These are phyloP conservation scores for Diaporthe aspalathi DNA, from an alignment of 2,329 filamentous ascomycete genomes.

Conservation along the genomic window DNA sequence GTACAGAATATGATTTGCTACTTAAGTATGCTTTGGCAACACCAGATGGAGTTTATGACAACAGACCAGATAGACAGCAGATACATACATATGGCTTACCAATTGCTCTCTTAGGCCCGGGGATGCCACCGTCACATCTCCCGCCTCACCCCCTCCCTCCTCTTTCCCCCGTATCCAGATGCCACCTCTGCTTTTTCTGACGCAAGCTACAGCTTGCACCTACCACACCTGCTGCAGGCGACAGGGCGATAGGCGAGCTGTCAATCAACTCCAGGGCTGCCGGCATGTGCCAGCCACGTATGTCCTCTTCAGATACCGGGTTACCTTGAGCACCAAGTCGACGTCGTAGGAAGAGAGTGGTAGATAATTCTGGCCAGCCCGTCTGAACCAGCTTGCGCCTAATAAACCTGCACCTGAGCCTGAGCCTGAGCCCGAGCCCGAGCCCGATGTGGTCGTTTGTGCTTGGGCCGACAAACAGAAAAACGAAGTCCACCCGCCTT, in stretches of 20 bases:
- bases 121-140: neutral
- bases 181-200: constrained; percentile 23
- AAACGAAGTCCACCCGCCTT: neutral
- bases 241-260: constrained; percentile 28
- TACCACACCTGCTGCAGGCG: constrained; percentile 9
- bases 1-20: neutral
- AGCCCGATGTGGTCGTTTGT: neutral
- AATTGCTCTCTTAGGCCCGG: neutral
- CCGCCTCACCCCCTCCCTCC: neutral
- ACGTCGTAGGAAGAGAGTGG: neutral
- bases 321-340: neutral
- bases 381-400: neutral
- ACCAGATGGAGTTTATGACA: neutral
- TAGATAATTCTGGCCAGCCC: neutral
- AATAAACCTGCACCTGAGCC: neutral
- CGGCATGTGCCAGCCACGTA: constrained; percentile 29
- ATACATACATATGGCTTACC: neutral
- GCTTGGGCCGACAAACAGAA: constrained; percentile 25
- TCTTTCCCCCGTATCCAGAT: neutral
- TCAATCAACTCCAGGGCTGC: constrained; percentile 28
- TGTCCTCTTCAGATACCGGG: neutral
- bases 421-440: neutral
- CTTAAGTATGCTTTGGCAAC: too few species aligned
- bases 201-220: constrained; percentile 15
- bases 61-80: neutral